Percentiles rank a stretch among this genome's conserved stretches.
Evolutionary conservation across 1,284 basidiomycete genomes (phyloP).

Genomic region (Cerioporus squamosus): DNA sequence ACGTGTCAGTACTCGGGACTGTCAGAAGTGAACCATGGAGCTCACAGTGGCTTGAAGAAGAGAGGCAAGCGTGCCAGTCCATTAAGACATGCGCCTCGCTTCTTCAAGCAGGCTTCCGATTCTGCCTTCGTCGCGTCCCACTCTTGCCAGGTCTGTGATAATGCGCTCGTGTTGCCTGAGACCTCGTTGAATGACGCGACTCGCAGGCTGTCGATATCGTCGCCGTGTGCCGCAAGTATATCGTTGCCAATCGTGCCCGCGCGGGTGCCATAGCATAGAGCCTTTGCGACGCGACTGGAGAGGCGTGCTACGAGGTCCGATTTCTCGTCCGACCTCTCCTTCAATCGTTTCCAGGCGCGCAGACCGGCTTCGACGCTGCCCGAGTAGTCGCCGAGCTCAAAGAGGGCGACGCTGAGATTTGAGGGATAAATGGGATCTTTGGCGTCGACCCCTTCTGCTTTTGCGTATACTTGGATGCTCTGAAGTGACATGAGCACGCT

Average conservation of each 20-base stretch:
- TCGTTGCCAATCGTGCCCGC: not conserved
- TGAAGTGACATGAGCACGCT: not conserved
- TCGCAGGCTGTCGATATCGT: not conserved
- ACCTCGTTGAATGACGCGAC: not conserved
- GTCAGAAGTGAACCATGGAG: not conserved
- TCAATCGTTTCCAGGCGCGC: slow-evolving; percentile 25
- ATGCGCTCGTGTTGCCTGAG: not conserved
- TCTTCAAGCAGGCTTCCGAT: not conserved
- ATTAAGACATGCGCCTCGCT: not conserved
- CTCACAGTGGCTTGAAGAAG: slow-evolving; percentile 14
- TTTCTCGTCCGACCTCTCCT: not conserved
- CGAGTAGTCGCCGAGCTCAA: slow-evolving; percentile 37
- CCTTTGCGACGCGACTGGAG: slow-evolving; percentile 20
- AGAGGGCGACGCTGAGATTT: slow-evolving; percentile 39
- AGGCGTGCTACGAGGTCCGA: slow-evolving; percentile 6
- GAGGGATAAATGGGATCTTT: slow-evolving; percentile 32
- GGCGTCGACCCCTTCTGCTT: not conserved
- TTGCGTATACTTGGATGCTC: not conserved
- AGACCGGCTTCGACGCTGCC: slow-evolving; percentile 29
- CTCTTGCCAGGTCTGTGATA: slow-evolving; percentile 8
- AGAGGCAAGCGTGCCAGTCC: slow-evolving; percentile 10
- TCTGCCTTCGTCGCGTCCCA: not conserved
- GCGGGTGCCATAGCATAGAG: slow-evolving; percentile 7
- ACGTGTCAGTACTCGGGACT: not conserved
- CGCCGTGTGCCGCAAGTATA: not conserved